Base-by-base conservation (phyloP, 2,329 filamentous ascomycete species). In the Lecanicillium sp. region DNA sequence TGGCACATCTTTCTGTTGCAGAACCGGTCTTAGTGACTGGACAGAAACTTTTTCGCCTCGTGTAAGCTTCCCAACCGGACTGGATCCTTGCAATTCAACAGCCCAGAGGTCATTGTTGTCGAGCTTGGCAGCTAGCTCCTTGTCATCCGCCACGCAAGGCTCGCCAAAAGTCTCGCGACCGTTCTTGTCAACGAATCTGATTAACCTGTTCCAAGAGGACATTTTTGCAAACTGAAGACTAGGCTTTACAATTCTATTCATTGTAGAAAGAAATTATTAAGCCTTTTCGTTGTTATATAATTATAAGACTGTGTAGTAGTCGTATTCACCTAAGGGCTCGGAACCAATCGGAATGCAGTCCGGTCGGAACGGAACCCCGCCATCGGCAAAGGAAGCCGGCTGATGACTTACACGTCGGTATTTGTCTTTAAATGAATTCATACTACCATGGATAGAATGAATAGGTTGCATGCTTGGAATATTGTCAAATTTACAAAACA, bases 161-260 rank as follows among this genome's bases (percentile, higher is more conserved):
- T 62, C 59, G 12, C 59, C 59, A 45, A 61, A 59, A 9, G 51
- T 51, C 31, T 56, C 54, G 3, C 45, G 47, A 38, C 52, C 57
- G 22, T 49, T 53, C 35, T 55, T 53, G 42, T 58, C 58, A 19
- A 53, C 51, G 39, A 62, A 62, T 6, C 59, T 56, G 22, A 62
- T 55, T 14, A 62, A 50, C 17, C 54, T 49, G 14, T 49, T 46
- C 55, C 56, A 60, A 7, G 49, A 36, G 37, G 50, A 48, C 51
- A 54, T 54, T 25, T 25, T 25, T 6, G 7, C 11, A 7, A 25
- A 25, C 11, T 25, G 22, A 25, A 11, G 6, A 25, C 22, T 25
- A 7, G 6, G 6, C 11, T 11, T 25, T 7, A 25, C 6, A 25
- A 25, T 7, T 25, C 22, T 6, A 11, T 11, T 25, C 22, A 25